phyloP scores from a whole-genome alignment of 805 yeast species.

The Saccharomycopsis javanensis region DNA sequence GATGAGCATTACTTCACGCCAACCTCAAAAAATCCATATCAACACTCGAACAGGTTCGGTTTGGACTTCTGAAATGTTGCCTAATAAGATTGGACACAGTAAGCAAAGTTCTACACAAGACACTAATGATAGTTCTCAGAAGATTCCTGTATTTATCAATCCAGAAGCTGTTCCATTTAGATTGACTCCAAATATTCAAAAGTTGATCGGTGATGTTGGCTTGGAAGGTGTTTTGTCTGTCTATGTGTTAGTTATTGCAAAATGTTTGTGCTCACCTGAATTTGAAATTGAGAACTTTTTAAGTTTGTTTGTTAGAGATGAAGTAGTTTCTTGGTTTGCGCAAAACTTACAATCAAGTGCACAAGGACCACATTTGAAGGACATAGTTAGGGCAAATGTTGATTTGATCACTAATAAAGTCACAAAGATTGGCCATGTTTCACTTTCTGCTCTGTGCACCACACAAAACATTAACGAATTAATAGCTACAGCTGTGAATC shows the following conservation, averaged over 20 bases:
- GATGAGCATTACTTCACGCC: constrained; percentile 88
- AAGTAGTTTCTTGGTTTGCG: constrained; percentile 87
- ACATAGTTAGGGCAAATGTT: constrained; percentile 80
- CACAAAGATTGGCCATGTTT: constrained; percentile 59
- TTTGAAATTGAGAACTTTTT: constrained; percentile 84
- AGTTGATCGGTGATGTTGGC: constrained; percentile 87
- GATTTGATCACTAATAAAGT: constrained; percentile 77
- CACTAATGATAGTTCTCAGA: constrained; percentile 32
- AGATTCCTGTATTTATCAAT: constrained; percentile 70
- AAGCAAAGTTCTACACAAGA: constrained; percentile 38
- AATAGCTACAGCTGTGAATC: constrained; percentile 92
- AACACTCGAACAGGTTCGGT: constrained; percentile 77
- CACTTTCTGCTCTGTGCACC: constrained; percentile 49
- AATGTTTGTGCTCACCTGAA: constrained; percentile 84
- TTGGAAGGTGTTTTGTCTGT: constrained; percentile 87
- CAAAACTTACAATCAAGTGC: constrained; percentile 62
- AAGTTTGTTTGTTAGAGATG: constrained; percentile 93
- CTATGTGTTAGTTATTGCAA: constrained; percentile 73
- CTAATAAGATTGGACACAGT: constrained; percentile 55
- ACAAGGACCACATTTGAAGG: constrained; percentile 76
- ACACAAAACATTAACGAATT: constrained; percentile 86
- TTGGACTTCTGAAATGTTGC: constrained; percentile 93
- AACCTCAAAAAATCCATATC: constrained; percentile 86
- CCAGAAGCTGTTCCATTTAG: constrained; percentile 94
- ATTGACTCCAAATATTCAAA: constrained; percentile 90